Percentiles rank a stretch among this genome's conserved stretches.
These are phyloP conservation scores for Aspergillus thermomutatus DNA, from an alignment of 2,329 filamentous ascomycete genomes.

Conservation along the genomic window DNA sequence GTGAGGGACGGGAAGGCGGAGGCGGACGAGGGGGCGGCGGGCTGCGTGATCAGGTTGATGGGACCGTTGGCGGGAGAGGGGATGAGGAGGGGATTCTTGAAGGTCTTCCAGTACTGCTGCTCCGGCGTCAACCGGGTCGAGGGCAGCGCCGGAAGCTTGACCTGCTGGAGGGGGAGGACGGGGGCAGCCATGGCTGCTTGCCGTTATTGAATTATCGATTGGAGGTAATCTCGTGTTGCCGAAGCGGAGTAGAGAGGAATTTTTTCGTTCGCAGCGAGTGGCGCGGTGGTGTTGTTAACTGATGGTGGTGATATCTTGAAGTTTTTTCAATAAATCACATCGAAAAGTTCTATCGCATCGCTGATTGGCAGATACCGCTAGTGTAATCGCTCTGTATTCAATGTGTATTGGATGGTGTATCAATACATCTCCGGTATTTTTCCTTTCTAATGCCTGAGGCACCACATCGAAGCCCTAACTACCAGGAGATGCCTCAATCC, in stretches of 20 bases:
- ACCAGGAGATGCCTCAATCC: too few relatives aligned
- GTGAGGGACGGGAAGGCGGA: slow-evolving; percentile 42
- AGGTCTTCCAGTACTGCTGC: slow-evolving; percentile 93
- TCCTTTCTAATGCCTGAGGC: neutral
- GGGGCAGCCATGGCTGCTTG: slow-evolving; percentile 70
- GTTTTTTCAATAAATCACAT: neutral
- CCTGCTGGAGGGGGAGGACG: slow-evolving; percentile 72
- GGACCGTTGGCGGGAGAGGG: slow-evolving; percentile 87
- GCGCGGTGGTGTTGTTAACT: neutral
- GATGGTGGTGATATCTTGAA: neutral
- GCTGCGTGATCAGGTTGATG: slow-evolving; percentile 84
- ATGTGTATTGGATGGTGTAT: neutral
- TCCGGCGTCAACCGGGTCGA: slow-evolving; percentile 76
- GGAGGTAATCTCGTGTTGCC: too few relatives aligned
- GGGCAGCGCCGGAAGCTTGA: slow-evolving; percentile 80
- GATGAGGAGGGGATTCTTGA: slow-evolving; percentile 85
- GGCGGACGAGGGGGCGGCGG: slow-evolving; percentile 45
- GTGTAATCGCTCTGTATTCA: too few relatives aligned
- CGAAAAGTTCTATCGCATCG: neutral
- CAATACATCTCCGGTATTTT: neutral
- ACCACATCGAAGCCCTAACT: neutral
- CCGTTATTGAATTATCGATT: neutral
- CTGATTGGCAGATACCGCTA: neutral
- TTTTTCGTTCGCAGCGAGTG: neutral
- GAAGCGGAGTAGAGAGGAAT: too few relatives aligned